A percentile compares a stretch with the other conserved stretches of the same genome.
These are phyloP conservation scores for Eucalyptus cloeziana DNA, from an alignment of 345 rosid species.

Conservation along the genomic window DNA sequence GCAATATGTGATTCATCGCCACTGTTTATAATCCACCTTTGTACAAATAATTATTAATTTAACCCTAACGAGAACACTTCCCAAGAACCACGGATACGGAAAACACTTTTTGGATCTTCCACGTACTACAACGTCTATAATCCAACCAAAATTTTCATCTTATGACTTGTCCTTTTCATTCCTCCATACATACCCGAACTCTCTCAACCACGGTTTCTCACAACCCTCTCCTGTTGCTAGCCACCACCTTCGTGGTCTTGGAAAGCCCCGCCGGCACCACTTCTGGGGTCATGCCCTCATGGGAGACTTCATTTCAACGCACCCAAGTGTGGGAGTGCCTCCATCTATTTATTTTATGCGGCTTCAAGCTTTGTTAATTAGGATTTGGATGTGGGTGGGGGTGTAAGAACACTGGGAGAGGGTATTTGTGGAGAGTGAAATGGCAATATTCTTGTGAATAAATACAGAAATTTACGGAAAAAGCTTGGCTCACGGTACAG, in stretches of 20 bases:
- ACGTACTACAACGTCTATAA: not conserved
- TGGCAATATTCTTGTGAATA: not conserved
- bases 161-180: not conserved
- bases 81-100: too few species aligned
- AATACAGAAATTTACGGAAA: not conserved
- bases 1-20: not conserved
- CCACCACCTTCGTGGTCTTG: not conserved
- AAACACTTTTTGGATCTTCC: not conserved
- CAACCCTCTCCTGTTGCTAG: not conserved
- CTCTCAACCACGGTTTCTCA: not conserved
- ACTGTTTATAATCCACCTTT: not conserved
- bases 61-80: too few species aligned
- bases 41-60: not conserved
- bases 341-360: not conserved
- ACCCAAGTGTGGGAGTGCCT: not conserved
- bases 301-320: not conserved
- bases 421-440: not conserved
- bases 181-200: not conserved
- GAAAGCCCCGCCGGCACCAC: not conserved
- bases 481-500: too few species aligned
- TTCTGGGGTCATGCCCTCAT: not conserved
- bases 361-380: not conserved
- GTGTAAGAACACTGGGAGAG: not conserved
- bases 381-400: not conserved
- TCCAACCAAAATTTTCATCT: not conserved